Evolutionary conservation across 805 yeast species (phyloP).

Genomic region (Candida khao-thaluensis): DNA sequence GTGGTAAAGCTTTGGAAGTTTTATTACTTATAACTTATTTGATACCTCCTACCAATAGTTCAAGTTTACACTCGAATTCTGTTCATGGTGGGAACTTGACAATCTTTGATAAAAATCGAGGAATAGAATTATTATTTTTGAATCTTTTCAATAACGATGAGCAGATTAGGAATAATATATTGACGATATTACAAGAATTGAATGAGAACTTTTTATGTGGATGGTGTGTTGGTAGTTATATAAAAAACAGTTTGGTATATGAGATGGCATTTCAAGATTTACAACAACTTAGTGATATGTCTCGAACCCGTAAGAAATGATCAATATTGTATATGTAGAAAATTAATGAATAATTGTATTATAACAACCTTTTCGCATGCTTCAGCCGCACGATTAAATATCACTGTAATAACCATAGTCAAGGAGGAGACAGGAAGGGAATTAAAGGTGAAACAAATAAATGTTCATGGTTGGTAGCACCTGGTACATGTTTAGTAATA

Average conservation of each 20-base stretch:
- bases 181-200: conserved; percentile 43
- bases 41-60: conserved; percentile 40
- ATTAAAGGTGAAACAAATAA: no score
- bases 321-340: no score
- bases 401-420: no score
- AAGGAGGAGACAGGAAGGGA: no score
- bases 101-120: conserved; percentile 44
- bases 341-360: no score
- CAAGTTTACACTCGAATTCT: conserved; percentile 37
- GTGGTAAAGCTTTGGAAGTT: conserved; percentile 41
- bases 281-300: conserved; percentile 3
- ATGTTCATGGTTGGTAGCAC: no score
- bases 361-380: no score
- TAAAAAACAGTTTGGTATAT: conserved; percentile 38
- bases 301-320: no score
- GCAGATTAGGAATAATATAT: conserved; percentile 37
- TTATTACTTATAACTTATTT: conserved; percentile 40
- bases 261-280: conserved; percentile 41
- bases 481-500: no score
- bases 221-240: conserved; percentile 41
- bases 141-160: conserved; percentile 43
- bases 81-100: conserved; percentile 41
- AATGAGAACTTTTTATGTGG: conserved; percentile 45
- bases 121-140: conserved; percentile 40
- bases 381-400: no score